Evolutionary conservation across 2,329 filamentous ascomycete genomes (phyloP).

Genomic region (Calonectria multiphialidica): DNA sequence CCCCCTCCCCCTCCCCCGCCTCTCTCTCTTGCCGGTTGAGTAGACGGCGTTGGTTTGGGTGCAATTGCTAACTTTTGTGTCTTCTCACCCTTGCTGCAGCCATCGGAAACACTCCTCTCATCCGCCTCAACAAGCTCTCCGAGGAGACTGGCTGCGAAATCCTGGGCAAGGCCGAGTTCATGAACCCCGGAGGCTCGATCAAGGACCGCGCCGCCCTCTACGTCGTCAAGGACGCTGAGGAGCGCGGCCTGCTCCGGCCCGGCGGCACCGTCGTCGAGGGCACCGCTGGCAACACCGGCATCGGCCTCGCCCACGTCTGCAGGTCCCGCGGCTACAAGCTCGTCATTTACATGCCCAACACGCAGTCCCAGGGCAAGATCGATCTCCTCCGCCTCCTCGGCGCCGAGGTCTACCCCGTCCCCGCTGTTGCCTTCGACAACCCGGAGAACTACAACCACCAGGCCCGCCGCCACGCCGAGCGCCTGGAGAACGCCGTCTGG

Average conservation of each 20-base stretch:
- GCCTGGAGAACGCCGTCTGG: slow-evolving; percentile 91
- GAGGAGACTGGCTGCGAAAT: slow-evolving; percentile 93
- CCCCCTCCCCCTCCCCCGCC: too few relatives aligned
- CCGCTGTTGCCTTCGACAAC: slow-evolving; percentile 95
- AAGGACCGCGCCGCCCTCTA: slow-evolving; percentile 97
- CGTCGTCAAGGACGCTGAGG: slow-evolving; percentile 93
- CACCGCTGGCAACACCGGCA: slow-evolving; percentile 97
- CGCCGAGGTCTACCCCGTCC: slow-evolving; percentile 95
- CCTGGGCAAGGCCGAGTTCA: slow-evolving; percentile 97
- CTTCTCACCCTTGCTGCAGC: slow-evolving; percentile 62
- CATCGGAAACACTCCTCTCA: slow-evolving; percentile 96
- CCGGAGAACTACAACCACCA: slow-evolving; percentile 99
- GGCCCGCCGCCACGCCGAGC: slow-evolving; percentile 89
- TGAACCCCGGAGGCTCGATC: slow-evolving; percentile 95
- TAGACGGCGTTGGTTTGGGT: background rate
- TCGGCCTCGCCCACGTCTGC: slow-evolving; percentile 97
- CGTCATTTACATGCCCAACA: slow-evolving; percentile 99
- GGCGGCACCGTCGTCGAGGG: slow-evolving; percentile 97
- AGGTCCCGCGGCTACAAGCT: slow-evolving; percentile 91
- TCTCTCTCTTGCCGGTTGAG: background rate
- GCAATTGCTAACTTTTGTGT: background rate
- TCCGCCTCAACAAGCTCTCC: slow-evolving; percentile 89
- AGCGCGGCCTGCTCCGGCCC: slow-evolving; percentile 82
- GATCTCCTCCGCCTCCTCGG: slow-evolving; percentile 91
- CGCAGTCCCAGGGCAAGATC: slow-evolving; percentile 97